Evolutionary conservation across 2,329 filamentous ascomycete genomes (phyloP).

Genomic region (Xenosphaeropsis pyriputrescens): DNA sequence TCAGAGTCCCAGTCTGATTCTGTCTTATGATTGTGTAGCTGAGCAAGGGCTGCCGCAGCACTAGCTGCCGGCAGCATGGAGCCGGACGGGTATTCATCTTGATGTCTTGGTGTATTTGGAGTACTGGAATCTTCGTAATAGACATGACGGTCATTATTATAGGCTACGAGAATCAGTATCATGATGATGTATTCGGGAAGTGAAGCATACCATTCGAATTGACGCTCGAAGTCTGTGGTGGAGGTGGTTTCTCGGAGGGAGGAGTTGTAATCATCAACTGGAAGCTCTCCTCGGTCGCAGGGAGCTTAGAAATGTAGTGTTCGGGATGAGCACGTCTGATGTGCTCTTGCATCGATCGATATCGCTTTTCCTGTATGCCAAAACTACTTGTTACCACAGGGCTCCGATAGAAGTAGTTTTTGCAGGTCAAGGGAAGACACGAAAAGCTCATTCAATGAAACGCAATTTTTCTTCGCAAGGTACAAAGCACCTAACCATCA

Average conservation of each 20-base stretch:
- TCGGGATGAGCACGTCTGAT: constrained; percentile 94
- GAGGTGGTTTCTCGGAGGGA: constrained; percentile 33
- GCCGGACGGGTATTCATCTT: constrained; percentile 51
- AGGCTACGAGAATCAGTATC: constrained; percentile 23
- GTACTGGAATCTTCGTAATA: constrained; percentile 54
- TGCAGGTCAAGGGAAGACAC: too few relatives aligned
- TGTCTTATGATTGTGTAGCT: constrained; percentile 66
- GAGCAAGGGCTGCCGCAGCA: constrained; percentile 75
- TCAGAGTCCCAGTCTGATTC: constrained; percentile 69
- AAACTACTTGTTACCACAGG: constrained; percentile 14
- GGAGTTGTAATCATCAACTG: constrained; percentile 88
- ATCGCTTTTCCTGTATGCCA: constrained; percentile 65
- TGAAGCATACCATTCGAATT: constrained; percentile 13
- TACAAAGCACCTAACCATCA: too few relatives aligned
- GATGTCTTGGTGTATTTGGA: constrained; percentile 51
- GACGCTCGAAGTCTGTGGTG: constrained; percentile 12
- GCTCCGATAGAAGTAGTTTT: too few relatives aligned
- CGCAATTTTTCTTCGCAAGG: constrained; percentile 9
- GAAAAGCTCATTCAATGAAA: too few relatives aligned
- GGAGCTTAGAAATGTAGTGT: constrained; percentile 94
- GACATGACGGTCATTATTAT: constrained; percentile 47
- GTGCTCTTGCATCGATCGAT: constrained; percentile 98
- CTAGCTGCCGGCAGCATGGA: constrained; percentile 53
- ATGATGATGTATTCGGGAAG: constrained; percentile 4
- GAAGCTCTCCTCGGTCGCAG: constrained; percentile 96